phyloP scores from a whole-genome alignment of 169 alveolate genomes.

The Plasmodium reichenowi region DNA sequence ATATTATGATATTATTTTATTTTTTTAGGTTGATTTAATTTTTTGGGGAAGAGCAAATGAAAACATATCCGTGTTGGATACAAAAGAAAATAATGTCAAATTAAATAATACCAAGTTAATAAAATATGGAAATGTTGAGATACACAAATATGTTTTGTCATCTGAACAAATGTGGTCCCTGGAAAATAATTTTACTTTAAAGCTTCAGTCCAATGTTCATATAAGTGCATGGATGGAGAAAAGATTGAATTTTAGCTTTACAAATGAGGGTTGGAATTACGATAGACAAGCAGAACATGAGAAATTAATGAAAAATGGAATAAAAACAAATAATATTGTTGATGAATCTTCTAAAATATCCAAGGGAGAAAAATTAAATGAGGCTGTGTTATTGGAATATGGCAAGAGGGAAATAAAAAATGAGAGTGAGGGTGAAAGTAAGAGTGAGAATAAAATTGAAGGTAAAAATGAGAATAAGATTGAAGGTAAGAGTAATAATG shows the following conservation, averaged over 20 bases:
- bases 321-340: background rate
- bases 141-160: constrained; percentile 29
- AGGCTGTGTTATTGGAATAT: constrained; percentile 24
- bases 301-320: background rate
- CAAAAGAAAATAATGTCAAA: background rate
- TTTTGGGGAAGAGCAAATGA: constrained; percentile 29
- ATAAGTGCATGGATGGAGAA: constrained; percentile 22
- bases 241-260: constrained; percentile 7
- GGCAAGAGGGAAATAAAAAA: constrained; percentile 1
- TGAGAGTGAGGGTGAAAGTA: background rate
- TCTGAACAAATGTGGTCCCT: constrained; percentile 23
- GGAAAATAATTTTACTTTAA: constrained; percentile 19
- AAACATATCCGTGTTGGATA: constrained; percentile 18
- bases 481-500: background rate
- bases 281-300: background rate
- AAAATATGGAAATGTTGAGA: constrained; percentile 30
- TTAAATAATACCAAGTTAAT: background rate
- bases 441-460: constrained; percentile 8
- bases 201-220: constrained; percentile 17
- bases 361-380: constrained; percentile 18
- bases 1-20: background rate
- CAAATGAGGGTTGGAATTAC: constrained; percentile 1
- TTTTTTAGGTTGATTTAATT: constrained; percentile 26
- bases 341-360: constrained; percentile 1
- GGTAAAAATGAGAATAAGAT: background rate